Evolutionary conservation across 1,284 basidiomycete genomes (phyloP).

Genomic region (Singerocomus rubriflavus): DNA sequence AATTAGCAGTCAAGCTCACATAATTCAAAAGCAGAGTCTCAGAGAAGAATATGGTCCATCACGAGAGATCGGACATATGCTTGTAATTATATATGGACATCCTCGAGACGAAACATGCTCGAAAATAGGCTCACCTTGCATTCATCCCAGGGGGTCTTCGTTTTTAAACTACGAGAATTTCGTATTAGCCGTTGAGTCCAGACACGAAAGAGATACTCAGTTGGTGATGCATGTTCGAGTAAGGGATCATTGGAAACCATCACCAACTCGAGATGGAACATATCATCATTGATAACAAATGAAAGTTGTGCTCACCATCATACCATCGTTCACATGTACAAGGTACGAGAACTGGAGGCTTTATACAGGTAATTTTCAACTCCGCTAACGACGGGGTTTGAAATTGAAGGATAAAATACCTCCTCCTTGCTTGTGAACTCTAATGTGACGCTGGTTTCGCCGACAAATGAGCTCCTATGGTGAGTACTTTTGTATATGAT

Average conservation of each 20-base stretch:
- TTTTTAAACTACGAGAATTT: not conserved
- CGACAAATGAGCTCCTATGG: not conserved
- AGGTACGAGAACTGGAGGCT: too few species aligned
- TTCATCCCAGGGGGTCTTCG: not conserved
- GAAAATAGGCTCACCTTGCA: constrained; percentile 14
- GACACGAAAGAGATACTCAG: constrained; percentile 42
- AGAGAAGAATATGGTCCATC: constrained; percentile 47
- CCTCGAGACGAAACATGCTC: constrained; percentile 23
- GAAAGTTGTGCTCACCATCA: constrained; percentile 21
- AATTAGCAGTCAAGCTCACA: constrained; percentile 9
- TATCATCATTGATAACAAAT: constrained; percentile 51
- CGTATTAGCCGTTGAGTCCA: constrained; percentile 7
- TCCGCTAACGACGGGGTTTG: constrained; percentile 15
- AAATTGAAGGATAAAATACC: constrained; percentile 5
- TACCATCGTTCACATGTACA: too few species aligned
- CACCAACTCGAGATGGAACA: constrained; percentile 65
- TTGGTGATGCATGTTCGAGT: constrained; percentile 84
- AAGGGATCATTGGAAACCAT: constrained; percentile 59
- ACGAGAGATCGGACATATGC: constrained; percentile 57
- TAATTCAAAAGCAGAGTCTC: constrained; percentile 27
- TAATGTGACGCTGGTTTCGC: not conserved
- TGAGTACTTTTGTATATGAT: constrained; percentile 7
- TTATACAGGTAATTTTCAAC: constrained; percentile 6
- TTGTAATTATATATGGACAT: constrained; percentile 45
- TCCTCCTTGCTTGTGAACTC: too few species aligned